Evolutionary conservation across 2,329 filamentous ascomycete genomes (phyloP), one percentile per base, ranked within the genome.

Genomic region (Kalmusia sp.): DNA sequence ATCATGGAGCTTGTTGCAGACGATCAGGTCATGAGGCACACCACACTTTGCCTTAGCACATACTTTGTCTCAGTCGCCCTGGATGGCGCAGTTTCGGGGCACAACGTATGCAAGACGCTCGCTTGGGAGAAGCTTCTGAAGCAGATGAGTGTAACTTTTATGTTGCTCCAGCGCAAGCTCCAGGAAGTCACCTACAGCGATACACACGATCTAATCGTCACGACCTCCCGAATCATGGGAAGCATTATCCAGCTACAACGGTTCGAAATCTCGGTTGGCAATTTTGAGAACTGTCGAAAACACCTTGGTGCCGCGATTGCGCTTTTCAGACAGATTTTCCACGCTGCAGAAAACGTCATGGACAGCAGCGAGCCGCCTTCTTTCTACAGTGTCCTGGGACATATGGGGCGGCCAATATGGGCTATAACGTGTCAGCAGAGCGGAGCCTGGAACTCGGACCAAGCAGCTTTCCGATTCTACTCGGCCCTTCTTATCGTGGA

Each of bases 201-300:
- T 34, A 43, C 22, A 2, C 25, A 33, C 17, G 38, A 51, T 19
- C 19, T 19, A 3, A 5, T 51, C 6, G 38, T 44, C 21, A 44
- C 27, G 19, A 28, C 33, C 22, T 21, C 22, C 21, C n/a, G 48
- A 7, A 49, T 38, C 28, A 41, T 49, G 31, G 78, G 82, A 62
- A 79, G 77, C 62, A 79, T 84, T 58, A 63, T 82, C 22, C 82
- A 84, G 63, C 76, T 85, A 54, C 76, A 83, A 48, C 77, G 81
- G 51, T 84, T 84, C 54, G 82, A 85, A 64, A 71, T 80, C 19
- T 72, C 75, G 5, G 76, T 76, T 3, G 74, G 71, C 31, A 77
- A 76, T 54, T 79, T 77, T 39, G 73, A 77, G 3, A 81, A 81
- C 62, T 84, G 76, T 77, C 80, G 77, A 52, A 75, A 78, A 63